Conservation (phyloP, 2,329 filamentous ascomycete genomes). For the Claviceps humidiphila region DNA sequence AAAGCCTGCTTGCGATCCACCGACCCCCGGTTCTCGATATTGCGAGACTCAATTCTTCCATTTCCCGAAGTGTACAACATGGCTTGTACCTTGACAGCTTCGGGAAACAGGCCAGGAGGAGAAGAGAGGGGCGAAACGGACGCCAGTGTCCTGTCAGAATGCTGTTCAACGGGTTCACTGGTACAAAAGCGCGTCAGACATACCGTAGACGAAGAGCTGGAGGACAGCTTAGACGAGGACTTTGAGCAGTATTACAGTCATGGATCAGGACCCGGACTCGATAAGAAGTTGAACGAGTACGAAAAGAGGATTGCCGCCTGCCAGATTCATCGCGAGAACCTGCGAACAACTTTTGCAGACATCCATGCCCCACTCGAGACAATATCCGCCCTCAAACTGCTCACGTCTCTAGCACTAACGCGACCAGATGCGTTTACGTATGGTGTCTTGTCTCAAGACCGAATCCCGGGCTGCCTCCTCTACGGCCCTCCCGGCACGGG, state of each 20-base stretch:
- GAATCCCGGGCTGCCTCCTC: constrained; percentile 76
- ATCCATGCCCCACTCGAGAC: constrained; percentile 74
- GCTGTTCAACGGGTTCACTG: constrained; percentile 20
- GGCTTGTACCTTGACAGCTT: constrained; percentile 19
- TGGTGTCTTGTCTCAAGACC: constrained; percentile 79
- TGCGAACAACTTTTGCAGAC: constrained; percentile 77
- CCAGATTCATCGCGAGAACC: constrained; percentile 67
- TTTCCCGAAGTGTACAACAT: constrained; percentile 26
- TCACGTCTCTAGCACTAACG: constrained; percentile 76
- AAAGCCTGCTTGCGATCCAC: constrained; percentile 15
- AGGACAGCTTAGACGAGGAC: constrained; percentile 11
- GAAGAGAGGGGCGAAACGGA: constrained; percentile 4
- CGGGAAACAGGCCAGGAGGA: constrained; percentile 9
- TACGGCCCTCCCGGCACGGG: constrained; percentile 80
- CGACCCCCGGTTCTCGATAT: constrained; percentile 15
- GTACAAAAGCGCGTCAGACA: constrained; percentile 18
- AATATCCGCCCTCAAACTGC: constrained; percentile 72
- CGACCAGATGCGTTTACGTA: constrained; percentile 94
- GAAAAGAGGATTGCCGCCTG: constrained; percentile 74
- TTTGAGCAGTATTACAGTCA: constrained; percentile 13
- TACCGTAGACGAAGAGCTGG: constrained; percentile 17
- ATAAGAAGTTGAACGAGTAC: constrained; percentile 51
- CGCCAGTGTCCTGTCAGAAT: constrained; percentile 16
- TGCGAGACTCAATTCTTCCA: constrained; percentile 23
- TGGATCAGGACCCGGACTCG: constrained; percentile 14